A percentile compares a stretch with the other conserved stretches of the same genome.
Evolutionary conservation across 345 rosid species (phyloP).

Genomic region (Cardamine resedifolia): DNA sequence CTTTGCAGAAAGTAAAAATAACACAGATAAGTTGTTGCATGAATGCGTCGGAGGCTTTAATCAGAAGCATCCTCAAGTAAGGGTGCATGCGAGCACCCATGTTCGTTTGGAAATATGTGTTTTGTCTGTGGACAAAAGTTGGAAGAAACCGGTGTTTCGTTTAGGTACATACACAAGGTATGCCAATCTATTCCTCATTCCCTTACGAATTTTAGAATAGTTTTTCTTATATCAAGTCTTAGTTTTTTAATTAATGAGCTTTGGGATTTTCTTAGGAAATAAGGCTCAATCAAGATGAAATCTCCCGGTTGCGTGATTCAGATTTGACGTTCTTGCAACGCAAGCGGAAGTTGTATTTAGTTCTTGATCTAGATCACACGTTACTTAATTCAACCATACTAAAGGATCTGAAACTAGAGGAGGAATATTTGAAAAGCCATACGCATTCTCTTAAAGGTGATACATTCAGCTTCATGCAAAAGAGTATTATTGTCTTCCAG

Average conservation of each 20-base stretch:
- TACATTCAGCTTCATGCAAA: not conserved
- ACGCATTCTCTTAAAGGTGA: constrained; percentile 69
- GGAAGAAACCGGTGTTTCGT: constrained; percentile 69
- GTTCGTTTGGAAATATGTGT: constrained; percentile 74
- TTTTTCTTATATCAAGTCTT: constrained; percentile 3
- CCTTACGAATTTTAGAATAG: not conserved
- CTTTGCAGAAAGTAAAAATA: too few species aligned
- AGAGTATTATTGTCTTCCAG: too few species aligned
- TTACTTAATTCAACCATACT: constrained; percentile 80
- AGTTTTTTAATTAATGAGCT: constrained; percentile 3
- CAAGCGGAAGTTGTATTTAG: constrained; percentile 66
- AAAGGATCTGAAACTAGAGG: constrained; percentile 56
- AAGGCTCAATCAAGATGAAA: constrained; percentile 70
- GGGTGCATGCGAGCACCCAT: constrained; percentile 64
- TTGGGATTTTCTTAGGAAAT: constrained; percentile 54
- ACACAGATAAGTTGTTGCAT: too few species aligned
- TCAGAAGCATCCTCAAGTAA: constrained; percentile 53
- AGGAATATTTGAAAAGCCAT: constrained; percentile 73
- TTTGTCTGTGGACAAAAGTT: constrained; percentile 60
- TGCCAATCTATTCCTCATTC: not conserved
- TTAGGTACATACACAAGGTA: constrained; percentile 81
- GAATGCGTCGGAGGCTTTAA: too few species aligned
- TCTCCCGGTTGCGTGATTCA: constrained; percentile 54
- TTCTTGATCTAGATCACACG: constrained; percentile 92
- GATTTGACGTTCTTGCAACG: constrained; percentile 59